These are phyloP conservation scores for Lyophyllum decastes DNA, from an alignment of 768 basidiomycete genomes.

Conservation along the genomic window DNA sequence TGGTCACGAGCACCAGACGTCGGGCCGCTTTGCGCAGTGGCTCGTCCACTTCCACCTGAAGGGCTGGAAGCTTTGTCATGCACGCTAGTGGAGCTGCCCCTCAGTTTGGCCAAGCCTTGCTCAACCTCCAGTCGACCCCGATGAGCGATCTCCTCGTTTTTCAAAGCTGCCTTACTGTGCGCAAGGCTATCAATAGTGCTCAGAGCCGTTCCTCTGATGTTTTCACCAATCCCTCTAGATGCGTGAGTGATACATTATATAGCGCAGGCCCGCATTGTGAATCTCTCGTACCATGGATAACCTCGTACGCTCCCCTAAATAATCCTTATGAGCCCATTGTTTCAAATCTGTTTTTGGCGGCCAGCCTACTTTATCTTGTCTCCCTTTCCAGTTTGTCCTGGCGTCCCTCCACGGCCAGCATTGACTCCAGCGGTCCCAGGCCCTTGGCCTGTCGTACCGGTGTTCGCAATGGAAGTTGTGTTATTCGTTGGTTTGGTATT, in stretches of 20 bases:
- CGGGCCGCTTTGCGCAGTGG: too few species aligned
- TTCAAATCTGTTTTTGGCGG: neutral
- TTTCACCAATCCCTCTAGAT: conserved; percentile 42
- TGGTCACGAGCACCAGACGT: too few species aligned
- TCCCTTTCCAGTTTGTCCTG: neutral
- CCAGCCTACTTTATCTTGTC: neutral
- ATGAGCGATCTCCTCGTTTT: conserved; percentile 33
- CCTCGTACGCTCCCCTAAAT: conserved; percentile 34
- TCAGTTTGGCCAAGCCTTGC: conserved; percentile 35
- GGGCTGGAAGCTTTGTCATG: neutral
- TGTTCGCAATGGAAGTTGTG: too few species aligned
- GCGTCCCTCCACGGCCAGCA: neutral
- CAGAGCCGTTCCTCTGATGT: conserved; percentile 42
- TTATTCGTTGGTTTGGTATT: neutral
- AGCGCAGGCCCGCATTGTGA: neutral
- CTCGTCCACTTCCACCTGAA: neutral
- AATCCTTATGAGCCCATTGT: neutral
- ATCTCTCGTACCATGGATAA: conserved; percentile 33
- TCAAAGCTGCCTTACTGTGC: conserved; percentile 23
- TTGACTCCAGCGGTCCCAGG: too few species aligned
- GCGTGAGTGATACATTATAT: neutral
- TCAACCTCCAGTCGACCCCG: conserved; percentile 42
- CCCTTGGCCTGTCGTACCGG: neutral
- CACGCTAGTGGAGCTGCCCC: neutral
- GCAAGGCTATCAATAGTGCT: conserved; percentile 38